Evolutionary conservation across 148 eudicot genomes (phyloP).

Genomic region (Rheum nobile): DNA sequence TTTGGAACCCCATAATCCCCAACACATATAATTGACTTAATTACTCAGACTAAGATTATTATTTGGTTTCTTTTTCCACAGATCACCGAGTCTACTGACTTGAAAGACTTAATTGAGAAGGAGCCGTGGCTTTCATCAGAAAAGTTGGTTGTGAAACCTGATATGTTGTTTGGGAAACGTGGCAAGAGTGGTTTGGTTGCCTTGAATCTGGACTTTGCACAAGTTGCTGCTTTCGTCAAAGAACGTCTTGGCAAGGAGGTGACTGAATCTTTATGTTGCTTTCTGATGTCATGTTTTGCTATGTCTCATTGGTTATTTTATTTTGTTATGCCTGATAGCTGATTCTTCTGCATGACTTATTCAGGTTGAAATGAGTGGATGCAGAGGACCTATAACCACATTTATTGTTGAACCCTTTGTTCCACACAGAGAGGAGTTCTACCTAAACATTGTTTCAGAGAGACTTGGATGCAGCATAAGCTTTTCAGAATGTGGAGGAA

Average conservation of each 20-base stretch:
- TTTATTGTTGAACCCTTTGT: constrained; percentile 93
- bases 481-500: constrained; percentile 99
- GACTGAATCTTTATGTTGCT: not conserved
- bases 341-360: not conserved
- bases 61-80: constrained; percentile 14
- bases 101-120: constrained; percentile 59
- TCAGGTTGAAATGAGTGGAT: constrained; percentile 92
- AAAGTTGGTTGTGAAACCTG: constrained; percentile 90
- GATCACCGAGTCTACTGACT: constrained; percentile 76
- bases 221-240: constrained; percentile 73
- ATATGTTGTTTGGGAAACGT: constrained; percentile 97
- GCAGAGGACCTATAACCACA: constrained; percentile 96
- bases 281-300: not conserved
- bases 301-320: not conserved
- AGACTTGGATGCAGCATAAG: constrained; percentile 87
- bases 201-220: constrained; percentile 79
- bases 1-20: no score
- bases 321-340: constrained; percentile 20
- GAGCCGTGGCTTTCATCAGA: constrained; percentile 92
- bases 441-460: constrained; percentile 82
- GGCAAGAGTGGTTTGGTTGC: constrained; percentile 99
- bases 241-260: constrained; percentile 96
- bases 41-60: not conserved
- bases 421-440: constrained; percentile 90
- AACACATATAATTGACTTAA: no score